Base-by-base conservation (phyloP, 1,139 yeast genomes). In the Hyphopichia khmerensis region DNA sequence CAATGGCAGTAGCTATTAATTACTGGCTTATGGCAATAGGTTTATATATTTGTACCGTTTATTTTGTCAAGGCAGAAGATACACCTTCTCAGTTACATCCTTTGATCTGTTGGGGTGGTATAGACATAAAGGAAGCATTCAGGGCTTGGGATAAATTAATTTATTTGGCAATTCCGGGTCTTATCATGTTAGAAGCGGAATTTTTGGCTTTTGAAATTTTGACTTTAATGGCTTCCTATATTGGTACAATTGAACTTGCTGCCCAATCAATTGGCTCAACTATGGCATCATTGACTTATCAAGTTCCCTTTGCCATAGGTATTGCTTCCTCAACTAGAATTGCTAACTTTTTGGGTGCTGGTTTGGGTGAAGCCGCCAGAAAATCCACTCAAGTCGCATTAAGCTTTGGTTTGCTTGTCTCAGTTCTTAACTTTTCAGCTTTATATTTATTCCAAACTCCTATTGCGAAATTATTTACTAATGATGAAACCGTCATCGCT, bases 261-360 rank as follows among this genome's bases (percentile, higher is more conserved):
- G 80, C 84, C 0, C 84, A 79, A 55, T 75, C 82, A 2, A 75
- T 79, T 35, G 77, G 81, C 37, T 67, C 82, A 13, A 78, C 83
- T 1, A 71, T 77, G 69, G 82, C 82, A 1, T 68, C 80, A 3
- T 60, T 60, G 46, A 77, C 77, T 7, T 74, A 73, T 48, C 79
- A 73, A 49, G 71, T 79, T 23, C 84, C 84, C 27, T 79, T 79
- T 56, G 84, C 82, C 8, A 75, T 79, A 40, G 80, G 83, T 3
- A 79, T 79, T 52, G 84, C 84, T 2, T 71, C 80, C 3, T 76
- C 82, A 2, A 78, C 84, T 2, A 67, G 84, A 52, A 76, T 79
- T 46, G 84, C 84, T 24, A 79, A 79, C 52, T 79, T 72, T 47
- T 65, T 79, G 46, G 84, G 84, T 18, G 82, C 84, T 11, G 79